phyloP scores from a whole-genome alignment of 2,329 filamentous ascomycete species.

The Venturiaceae sp. region DNA sequence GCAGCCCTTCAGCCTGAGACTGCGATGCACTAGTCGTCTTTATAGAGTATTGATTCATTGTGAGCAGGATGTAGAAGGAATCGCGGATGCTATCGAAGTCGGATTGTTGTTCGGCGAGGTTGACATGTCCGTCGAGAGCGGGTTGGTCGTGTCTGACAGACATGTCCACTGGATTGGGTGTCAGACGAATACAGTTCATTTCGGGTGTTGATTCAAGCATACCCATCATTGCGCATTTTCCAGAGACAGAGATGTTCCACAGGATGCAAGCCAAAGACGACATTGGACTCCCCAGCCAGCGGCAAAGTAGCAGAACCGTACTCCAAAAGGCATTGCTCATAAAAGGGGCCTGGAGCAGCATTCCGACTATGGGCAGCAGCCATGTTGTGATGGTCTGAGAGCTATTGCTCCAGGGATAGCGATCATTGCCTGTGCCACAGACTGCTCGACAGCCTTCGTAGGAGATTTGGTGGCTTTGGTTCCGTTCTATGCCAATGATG shows the following conservation, averaged over 20 bases:
- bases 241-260: constrained; percentile 23
- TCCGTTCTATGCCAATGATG: constrained; percentile 5
- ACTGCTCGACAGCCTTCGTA: constrained; percentile 6
- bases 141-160: background rate
- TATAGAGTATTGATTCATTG: constrained; percentile 9
- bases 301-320: constrained; percentile 12
- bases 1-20: constrained; percentile 8
- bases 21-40: constrained; percentile 6
- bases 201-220: background rate
- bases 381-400: constrained; percentile 18
- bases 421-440: constrained; percentile 12
- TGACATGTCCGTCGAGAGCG: background rate
- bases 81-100: constrained; percentile 8
- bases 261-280: constrained; percentile 19
- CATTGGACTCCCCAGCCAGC: constrained; percentile 20
- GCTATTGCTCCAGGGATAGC: constrained; percentile 14
- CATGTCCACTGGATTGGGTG: constrained; percentile 8
- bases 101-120: background rate
- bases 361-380: constrained; percentile 15
- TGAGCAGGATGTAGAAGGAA: constrained; percentile 9
- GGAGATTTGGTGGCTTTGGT: constrained; percentile 3
- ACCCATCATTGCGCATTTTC: constrained; percentile 17
- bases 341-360: constrained; percentile 16
- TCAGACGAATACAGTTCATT: background rate
- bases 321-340: constrained; percentile 14